Conservation (phyloP, 495 filamentous ascomycete species). For the Neurospora discreta region DNA sequence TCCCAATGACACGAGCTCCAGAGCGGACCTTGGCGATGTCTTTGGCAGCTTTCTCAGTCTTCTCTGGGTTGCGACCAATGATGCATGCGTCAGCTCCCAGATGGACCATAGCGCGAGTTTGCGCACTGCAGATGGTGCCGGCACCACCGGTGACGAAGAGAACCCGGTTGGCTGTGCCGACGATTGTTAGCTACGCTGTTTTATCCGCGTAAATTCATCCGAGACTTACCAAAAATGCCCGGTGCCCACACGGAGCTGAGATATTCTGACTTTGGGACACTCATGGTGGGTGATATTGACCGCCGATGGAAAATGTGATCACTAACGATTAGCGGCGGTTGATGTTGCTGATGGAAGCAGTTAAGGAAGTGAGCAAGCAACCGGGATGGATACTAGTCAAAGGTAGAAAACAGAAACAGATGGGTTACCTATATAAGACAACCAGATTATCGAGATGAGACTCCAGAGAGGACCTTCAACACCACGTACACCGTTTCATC, state of each 20-base stretch:
- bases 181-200: neutral
- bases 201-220: neutral
- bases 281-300: constrained; percentile 35
- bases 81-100: constrained; percentile 92
- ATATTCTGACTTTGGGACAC: constrained; percentile 59
- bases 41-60: constrained; percentile 67
- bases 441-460: neutral
- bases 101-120: constrained; percentile 81
- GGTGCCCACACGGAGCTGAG: constrained; percentile 74
- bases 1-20: constrained; percentile 74
- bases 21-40: constrained; percentile 68
- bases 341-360: neutral
- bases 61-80: constrained; percentile 79
- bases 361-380: neutral
- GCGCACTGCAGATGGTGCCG: constrained; percentile 85
- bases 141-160: constrained; percentile 93
- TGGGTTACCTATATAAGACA: neutral
- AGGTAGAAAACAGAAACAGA: neutral
- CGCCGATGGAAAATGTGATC: neutral
- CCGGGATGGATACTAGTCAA: neutral
- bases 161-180: constrained; percentile 63
- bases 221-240: constrained; percentile 61
- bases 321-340: neutral
- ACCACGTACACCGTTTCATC: neutral
- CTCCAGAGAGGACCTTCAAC: neutral